Base-by-base conservation (phyloP, 2,329 filamentous ascomycete species). In the Fusarium sulawesiense region DNA sequence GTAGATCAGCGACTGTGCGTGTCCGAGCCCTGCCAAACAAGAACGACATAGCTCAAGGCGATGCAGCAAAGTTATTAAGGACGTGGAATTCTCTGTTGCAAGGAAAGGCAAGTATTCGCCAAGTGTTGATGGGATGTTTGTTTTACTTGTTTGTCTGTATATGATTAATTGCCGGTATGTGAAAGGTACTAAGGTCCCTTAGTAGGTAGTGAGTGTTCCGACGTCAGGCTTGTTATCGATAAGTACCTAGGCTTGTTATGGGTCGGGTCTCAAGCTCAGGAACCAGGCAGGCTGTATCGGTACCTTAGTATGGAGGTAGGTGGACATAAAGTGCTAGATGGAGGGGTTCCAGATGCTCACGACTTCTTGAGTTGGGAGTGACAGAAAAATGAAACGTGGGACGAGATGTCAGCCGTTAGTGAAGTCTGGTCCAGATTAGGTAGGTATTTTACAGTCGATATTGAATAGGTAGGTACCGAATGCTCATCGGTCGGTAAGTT, bases 11-110 rank as follows among this genome's bases (percentile, higher is more conserved):
- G 25, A 84, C 83, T 59, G 85, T 83, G 70, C 86, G 82, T 70
- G 84, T 82, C 65, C 85, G 81, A 57, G 82, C 83, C 74, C 86
- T 82, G 62, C 85, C 85, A 69, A 88, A 88, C 49, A 88, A 78
- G 75, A 88, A 88, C 32, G 86, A 86, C 85, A 87, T 87, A 48
- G 45, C 29, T 61, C 32, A 29, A 48, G 50, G 41, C 41, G 48
- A 51, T 60, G 56, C 46, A 34, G 40, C 20, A 47, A 42, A 18
- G 40, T 46, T 25, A 30, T 29, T n/a, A 37, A 23, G 21, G 29
- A 32, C 20, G 25, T 12, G 56, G 20, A 37, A 25, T 29, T 20
- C 34, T 45, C 29, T 53, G 32, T 34, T 47, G 46, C 20, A n/a
- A 42, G 32, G 42, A 11, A 12, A 29, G 27, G 11, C 37, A 44